phyloP scores from a whole-genome alignment of 2,329 filamentous ascomycete genomes.

The Leptographium galeiforme region DNA sequence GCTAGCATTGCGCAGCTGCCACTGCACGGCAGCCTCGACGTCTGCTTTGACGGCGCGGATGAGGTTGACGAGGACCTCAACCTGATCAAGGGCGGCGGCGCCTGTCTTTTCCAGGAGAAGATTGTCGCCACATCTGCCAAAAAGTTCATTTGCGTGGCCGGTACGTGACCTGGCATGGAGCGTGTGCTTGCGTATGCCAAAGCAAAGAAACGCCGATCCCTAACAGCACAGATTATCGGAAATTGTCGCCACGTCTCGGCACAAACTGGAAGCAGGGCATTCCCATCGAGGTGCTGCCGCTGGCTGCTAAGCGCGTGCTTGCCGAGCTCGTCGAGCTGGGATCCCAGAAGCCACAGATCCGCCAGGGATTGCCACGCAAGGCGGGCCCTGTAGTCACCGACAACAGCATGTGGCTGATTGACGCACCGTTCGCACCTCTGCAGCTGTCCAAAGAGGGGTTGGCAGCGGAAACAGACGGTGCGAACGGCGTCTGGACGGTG shows the following conservation, averaged over 20 bases:
- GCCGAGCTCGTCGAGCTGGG: constrained; percentile 60
- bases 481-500: constrained; percentile 67
- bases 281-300: constrained; percentile 85
- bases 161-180: constrained; percentile 2
- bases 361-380: constrained; percentile 58
- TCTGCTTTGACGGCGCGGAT: constrained; percentile 92
- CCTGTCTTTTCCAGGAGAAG: constrained; percentile 97
- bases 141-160: constrained; percentile 60
- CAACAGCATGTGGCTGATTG: constrained; percentile 79
- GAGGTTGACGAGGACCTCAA: constrained; percentile 93
- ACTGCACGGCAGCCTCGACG: constrained; percentile 53
- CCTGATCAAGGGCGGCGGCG: constrained; percentile 94
- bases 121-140: constrained; percentile 73
- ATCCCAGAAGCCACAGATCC: constrained; percentile 54
- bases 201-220: neutral
- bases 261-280: constrained; percentile 69
- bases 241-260: constrained; percentile 64
- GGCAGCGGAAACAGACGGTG: constrained; percentile 29
- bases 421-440: constrained; percentile 73
- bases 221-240: constrained; percentile 57
- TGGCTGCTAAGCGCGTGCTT: constrained; percentile 67
- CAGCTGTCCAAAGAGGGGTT: constrained; percentile 40
- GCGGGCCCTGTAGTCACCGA: constrained; percentile 70
- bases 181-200: neutral
- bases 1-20: constrained; percentile 63